Evolutionary conservation across 2,329 filamentous ascomycete genomes (phyloP).

Genomic region (Dactylonectria macrodidyma): DNA sequence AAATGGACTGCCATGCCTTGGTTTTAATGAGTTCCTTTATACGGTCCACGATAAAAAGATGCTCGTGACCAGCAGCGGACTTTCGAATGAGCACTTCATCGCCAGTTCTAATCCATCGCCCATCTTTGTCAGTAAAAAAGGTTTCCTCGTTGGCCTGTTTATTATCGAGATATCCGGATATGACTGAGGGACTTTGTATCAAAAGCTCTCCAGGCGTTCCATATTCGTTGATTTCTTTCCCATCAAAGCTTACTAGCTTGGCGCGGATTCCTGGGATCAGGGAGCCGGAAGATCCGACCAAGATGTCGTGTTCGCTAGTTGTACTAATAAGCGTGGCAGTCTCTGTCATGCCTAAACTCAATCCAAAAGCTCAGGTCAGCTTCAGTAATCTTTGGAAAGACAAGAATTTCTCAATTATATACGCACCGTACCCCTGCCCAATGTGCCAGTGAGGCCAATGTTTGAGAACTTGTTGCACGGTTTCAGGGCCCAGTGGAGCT

Average conservation of each 20-base stretch:
- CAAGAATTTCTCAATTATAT: neutral
- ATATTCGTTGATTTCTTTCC: conserved; percentile 75
- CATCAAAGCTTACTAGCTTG: conserved; percentile 76
- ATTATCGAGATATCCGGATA: conserved; percentile 88
- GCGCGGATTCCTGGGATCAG: conserved; percentile 73
- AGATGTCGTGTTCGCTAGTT: conserved; percentile 70
- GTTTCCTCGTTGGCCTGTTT: conserved; percentile 85
- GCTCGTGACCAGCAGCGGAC: conserved; percentile 77
- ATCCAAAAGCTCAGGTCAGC: neutral
- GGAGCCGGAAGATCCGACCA: conserved; percentile 77
- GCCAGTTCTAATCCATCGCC: conserved; percentile 84
- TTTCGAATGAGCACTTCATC: conserved; percentile 82
- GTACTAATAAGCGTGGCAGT: conserved; percentile 75
- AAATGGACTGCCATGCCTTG: conserved; percentile 64
- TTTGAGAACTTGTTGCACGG: conserved; percentile 71
- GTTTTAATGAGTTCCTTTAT: conserved; percentile 80
- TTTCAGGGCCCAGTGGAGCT: conserved; percentile 79
- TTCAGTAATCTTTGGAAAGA: neutral
- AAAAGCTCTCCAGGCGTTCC: conserved; percentile 84
- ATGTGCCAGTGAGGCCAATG: conserved; percentile 75
- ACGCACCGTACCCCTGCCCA: conserved; percentile 60
- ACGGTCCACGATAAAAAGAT: conserved; percentile 86
- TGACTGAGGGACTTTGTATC: conserved; percentile 81
- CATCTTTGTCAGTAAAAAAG: conserved; percentile 75
- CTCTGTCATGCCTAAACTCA: conserved; percentile 74